Percentiles rank a stretch among this genome's conserved stretches.
Conservation (phyloP, 2,329 filamentous ascomycete species). For the Penicillium decumbens region DNA sequence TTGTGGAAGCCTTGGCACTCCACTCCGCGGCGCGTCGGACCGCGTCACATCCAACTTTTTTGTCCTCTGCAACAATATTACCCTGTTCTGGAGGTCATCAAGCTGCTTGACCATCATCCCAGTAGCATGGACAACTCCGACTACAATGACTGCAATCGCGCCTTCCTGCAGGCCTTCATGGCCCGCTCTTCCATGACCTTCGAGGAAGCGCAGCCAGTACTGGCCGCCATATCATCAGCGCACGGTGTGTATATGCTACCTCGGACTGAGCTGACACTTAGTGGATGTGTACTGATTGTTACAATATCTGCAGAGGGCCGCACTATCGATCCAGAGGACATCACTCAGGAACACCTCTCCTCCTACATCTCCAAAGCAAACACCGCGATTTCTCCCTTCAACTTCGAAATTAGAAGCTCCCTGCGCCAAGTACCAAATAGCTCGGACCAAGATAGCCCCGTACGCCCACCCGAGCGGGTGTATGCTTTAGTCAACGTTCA, state of each 20-base stretch:
- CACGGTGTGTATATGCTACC: constrained; percentile 38
- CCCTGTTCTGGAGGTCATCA: background rate
- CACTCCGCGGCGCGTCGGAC: constrained; percentile 15
- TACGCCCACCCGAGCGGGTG: constrained; percentile 48
- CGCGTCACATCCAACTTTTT: constrained; percentile 8
- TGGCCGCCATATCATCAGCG: constrained; percentile 70
- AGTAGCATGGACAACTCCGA: constrained; percentile 17
- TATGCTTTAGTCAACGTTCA: constrained; percentile 85
- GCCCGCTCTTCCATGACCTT: constrained; percentile 72
- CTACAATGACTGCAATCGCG: constrained; percentile 68
- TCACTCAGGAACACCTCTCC: constrained; percentile 64
- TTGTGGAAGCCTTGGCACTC: constrained; percentile 10
- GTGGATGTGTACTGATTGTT: background rate
- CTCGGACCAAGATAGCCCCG: constrained; percentile 7
- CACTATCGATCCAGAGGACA: constrained; percentile 53
- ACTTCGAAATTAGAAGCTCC: constrained; percentile 77
- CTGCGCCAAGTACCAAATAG: constrained; percentile 61
- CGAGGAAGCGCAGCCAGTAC: constrained; percentile 64
- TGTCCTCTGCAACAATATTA: background rate
- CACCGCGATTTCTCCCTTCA: constrained; percentile 68
- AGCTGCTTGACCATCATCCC: background rate
- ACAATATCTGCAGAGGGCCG: constrained; percentile 37
- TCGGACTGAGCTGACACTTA: background rate
- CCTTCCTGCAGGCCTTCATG: constrained; percentile 86
- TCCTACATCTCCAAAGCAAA: constrained; percentile 68